Percentiles rank a stretch among this genome's conserved stretches.
Evolutionary conservation across 108 stramenopile species (phyloP).

Genomic region (Cyclotella kingstonii): DNA sequence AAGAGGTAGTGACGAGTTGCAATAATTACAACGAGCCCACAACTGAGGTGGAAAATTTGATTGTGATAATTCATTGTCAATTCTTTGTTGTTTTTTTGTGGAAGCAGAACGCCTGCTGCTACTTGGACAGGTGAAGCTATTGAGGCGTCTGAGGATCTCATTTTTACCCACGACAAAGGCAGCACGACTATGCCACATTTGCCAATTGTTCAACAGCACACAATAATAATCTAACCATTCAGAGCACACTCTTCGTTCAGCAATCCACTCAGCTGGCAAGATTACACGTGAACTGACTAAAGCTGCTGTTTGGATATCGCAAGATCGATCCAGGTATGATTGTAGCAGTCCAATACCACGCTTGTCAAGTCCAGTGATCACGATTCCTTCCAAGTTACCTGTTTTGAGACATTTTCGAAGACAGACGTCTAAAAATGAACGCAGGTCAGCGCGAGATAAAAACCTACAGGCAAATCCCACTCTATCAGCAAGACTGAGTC

Average conservation of each 20-base stretch:
- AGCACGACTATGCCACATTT: conserved; percentile 82
- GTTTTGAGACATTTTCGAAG: conserved; percentile 52
- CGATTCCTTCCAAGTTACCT: conserved; percentile 75
- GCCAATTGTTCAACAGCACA: conserved; percentile 64
- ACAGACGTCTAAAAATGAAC: conserved; percentile 53
- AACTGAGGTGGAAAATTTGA: conserved; percentile 43
- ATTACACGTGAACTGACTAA: conserved; percentile 69
- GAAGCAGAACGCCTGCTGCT: conserved; percentile 16
- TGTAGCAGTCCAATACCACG: conserved; percentile 73
- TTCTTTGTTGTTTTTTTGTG: conserved; percentile 15
- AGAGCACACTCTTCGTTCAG: conserved; percentile 54
- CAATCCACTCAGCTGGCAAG: conserved; percentile 60
- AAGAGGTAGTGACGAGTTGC: conserved; percentile 61
- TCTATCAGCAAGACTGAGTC: conserved; percentile 67
- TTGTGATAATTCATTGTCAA: conserved; percentile 18
- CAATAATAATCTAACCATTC: conserved; percentile 86
- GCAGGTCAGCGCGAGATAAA: conserved; percentile 50
- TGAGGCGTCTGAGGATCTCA: conserved; percentile 60
- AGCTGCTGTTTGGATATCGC: conserved; percentile 81
- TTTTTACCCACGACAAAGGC: conserved; percentile 79
- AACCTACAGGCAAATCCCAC: conserved; percentile 79
- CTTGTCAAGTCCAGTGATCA: conserved; percentile 74
- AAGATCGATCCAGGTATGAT: conserved; percentile 68
- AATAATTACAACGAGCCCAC: conserved; percentile 86
- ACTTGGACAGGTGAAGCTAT: conserved; percentile 9